These are phyloP conservation scores for Hippophae tibetana DNA, from an alignment of 306 rosid species.

Conservation along the genomic window DNA sequence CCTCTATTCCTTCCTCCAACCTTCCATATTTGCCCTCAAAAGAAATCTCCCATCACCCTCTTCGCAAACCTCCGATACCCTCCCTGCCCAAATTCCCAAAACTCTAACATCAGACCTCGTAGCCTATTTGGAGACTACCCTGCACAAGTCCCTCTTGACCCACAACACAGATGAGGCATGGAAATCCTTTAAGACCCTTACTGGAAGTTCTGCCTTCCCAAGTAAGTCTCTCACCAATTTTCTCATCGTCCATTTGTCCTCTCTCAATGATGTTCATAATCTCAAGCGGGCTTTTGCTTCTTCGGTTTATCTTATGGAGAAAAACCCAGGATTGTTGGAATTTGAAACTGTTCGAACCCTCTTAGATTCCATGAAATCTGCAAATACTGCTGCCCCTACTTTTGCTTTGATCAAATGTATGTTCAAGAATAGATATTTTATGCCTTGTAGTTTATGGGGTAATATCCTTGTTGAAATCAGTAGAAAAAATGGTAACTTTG, in stretches of 20 bases:
- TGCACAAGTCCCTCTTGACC: slow-evolving; percentile 53
- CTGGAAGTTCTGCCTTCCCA: slow-evolving; percentile 52
- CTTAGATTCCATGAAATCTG: slow-evolving; percentile 48
- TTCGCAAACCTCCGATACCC: slow-evolving; percentile 14
- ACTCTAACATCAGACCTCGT: slow-evolving; percentile 33
- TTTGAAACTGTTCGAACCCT: slow-evolving; percentile 39
- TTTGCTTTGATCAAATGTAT: slow-evolving; percentile 57
- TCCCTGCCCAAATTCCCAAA: slow-evolving; percentile 31
- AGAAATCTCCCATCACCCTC: slow-evolving; percentile 22
- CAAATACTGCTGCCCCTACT: slow-evolving; percentile 73
- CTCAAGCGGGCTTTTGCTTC: slow-evolving; percentile 84
- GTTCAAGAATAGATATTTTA: slow-evolving; percentile 60
- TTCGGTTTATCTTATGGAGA: slow-evolving; percentile 46
- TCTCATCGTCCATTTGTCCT: slow-evolving; percentile 57
- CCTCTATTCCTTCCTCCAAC: slow-evolving; percentile 88
- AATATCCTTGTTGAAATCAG: slow-evolving; percentile 51
- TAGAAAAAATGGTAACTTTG: slow-evolving; percentile 38
- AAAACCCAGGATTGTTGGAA: slow-evolving; percentile 40
- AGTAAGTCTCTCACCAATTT: slow-evolving; percentile 68
- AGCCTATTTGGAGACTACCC: slow-evolving; percentile 40
- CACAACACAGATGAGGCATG: slow-evolving; percentile 67
- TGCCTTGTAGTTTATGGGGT: slow-evolving; percentile 70
- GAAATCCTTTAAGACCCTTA: slow-evolving; percentile 80
- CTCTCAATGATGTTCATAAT: slow-evolving; percentile 50
- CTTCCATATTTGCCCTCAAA: slow-evolving; percentile 54